These are phyloP conservation scores for Ormosia emarginata DNA, from an alignment of 306 rosid genomes.

Conservation along the genomic window DNA sequence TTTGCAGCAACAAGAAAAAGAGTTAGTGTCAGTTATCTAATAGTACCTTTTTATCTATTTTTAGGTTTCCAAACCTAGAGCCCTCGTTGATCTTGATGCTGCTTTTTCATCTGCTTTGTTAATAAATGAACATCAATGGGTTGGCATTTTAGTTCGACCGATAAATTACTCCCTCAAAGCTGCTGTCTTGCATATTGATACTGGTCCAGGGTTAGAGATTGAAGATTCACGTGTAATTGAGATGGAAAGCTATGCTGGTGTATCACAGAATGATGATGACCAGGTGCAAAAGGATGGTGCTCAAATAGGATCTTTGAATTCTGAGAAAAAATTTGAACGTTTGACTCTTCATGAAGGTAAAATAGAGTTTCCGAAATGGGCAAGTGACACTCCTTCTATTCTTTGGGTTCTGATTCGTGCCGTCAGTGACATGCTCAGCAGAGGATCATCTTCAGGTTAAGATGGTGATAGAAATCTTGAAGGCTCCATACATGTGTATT, in stretches of 20 bases:
- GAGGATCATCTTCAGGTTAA: constrained; percentile 93
- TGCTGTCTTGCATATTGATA: constrained; percentile 85
- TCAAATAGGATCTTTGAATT: constrained; percentile 37
- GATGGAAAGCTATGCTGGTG: constrained; percentile 62
- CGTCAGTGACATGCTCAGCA: constrained; percentile 63
- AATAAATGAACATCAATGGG: constrained; percentile 91
- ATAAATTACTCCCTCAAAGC: constrained; percentile 86
- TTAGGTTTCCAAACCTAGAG: constrained; percentile 86
- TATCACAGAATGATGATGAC: constrained; percentile 37
- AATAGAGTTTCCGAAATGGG: constrained; percentile 96
- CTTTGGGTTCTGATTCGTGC: constrained; percentile 87
- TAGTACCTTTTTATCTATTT: constrained; percentile 12
- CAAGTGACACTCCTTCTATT: constrained; percentile 72
- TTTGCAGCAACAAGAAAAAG: neutral
- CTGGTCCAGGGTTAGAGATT: constrained; percentile 93
- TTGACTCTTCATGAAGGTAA: constrained; percentile 59
- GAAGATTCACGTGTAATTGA: constrained; percentile 67
- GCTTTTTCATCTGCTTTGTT: constrained; percentile 92
- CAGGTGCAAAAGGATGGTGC: constrained; percentile 35
- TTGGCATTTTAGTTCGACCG: constrained; percentile 85
- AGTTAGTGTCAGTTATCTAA: constrained; percentile 25
- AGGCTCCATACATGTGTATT: neutral
- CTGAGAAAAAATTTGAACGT: constrained; percentile 48
- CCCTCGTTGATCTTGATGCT: constrained; percentile 92
- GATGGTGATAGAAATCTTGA: constrained; percentile 31